Evolutionary conservation across 176 grass and related monocot genomes (phyloP), one percentile per base, ranked within the genome.

Genomic region (Raddia distichophylla): DNA sequence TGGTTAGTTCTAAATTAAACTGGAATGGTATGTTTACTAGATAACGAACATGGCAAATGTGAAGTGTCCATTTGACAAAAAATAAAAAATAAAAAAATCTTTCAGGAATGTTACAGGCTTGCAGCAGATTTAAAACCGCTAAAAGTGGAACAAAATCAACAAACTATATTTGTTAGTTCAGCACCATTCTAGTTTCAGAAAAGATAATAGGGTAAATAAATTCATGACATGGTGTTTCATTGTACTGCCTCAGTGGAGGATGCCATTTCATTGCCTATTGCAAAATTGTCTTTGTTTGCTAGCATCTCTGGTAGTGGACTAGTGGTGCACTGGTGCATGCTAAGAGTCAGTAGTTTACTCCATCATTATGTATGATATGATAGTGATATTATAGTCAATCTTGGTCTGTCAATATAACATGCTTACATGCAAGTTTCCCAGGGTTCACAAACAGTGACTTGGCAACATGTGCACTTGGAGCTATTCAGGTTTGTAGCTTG

Each of bases 391-490:
- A 1, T 54, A 71, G 11, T 71, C 5, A 33, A 46, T 40, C 48
- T 75, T 46, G 34, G 2, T 0, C 69, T 75, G 16, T 80, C 52
- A 57, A 17, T 27, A 27, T 89, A 68, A 75, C 63, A 80, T 17
- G 40, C 0, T 76, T 40, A 40, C 37, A 40, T 40, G 37, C 37
- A 81, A 58, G 12, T 48, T 84, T 75, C 82, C 86, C 64, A 94
- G 95, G 95, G 12, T 76, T 98, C 55, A 94, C 82, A 73, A 64
- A 98, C 90, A 81, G 95, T 87, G 73, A 94, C 79, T 71, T 94
- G 64, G 92, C 93, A 37, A 98, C 95, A 82, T 88, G 79, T 86
- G 95, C 81, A 76, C 90, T 94, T 84, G 95, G 95, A 63, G 90
- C 75, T 81, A 98, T 94, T 86, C 95, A 98, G 92, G 95, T 91